phyloP scores from a whole-genome alignment of 352 stramenopile genomes.

The Phytopythium boreale region DNA sequence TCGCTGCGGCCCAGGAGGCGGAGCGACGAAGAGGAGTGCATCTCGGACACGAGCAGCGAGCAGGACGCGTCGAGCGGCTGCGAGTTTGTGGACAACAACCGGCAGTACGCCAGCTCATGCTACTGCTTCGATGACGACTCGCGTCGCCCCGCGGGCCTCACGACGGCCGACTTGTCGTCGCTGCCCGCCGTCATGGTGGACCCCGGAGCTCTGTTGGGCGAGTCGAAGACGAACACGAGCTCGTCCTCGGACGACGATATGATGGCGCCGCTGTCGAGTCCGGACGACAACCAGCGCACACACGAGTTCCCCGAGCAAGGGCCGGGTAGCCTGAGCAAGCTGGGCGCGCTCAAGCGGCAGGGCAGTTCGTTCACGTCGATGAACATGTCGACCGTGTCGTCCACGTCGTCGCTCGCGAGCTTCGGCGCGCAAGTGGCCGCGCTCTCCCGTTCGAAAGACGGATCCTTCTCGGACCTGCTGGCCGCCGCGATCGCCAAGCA shows the following conservation, averaged over 20 bases:
- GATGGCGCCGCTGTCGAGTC: conserved; percentile 4
- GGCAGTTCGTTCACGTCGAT: conserved; percentile 34
- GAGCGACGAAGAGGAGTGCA: conserved; percentile 49
- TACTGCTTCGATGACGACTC: conserved; percentile 9
- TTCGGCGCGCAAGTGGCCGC: conserved; percentile 36
- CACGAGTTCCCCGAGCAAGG: conserved; percentile 8
- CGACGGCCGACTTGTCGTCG: conserved; percentile 22
- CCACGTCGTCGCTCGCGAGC: conserved; percentile 36
- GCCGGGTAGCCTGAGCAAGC: neutral
- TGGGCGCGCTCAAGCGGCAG: conserved; percentile 20
- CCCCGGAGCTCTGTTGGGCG: conserved; percentile 5
- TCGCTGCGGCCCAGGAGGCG: conserved; percentile 24
- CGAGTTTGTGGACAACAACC: conserved; percentile 26
- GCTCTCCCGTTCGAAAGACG: conserved; percentile 31
- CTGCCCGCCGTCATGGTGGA: conserved; percentile 8
- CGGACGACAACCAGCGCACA: conserved; percentile 24
- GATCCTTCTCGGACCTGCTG: conserved; percentile 23
- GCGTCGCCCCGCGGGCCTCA: conserved; percentile 19
- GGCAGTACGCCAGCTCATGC: conserved; percentile 14
- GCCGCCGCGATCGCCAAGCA: conserved; percentile 30
- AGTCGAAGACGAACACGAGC: conserved; percentile 10
- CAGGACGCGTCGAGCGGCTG: conserved; percentile 19
- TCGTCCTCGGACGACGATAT: conserved; percentile 7
- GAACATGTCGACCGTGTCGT: conserved; percentile 46
- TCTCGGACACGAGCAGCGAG: conserved; percentile 57